Conservation (phyloP, 2,329 filamentous ascomycete genomes). For the Fusarium protoensiforme region DNA sequence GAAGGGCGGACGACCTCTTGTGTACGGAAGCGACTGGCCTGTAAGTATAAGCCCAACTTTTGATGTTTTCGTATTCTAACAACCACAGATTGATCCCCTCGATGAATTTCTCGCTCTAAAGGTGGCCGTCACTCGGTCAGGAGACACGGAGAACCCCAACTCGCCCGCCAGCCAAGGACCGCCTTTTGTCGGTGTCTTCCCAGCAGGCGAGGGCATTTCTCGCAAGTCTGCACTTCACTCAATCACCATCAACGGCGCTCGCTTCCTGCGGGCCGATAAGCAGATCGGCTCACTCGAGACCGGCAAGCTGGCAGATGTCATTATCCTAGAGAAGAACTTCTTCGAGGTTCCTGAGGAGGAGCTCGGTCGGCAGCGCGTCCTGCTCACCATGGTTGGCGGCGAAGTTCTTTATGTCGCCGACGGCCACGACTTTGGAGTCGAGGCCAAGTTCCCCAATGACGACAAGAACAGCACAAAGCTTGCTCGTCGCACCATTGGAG, state of each 20-base stretch:
- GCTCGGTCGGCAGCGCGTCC: conserved; percentile 37
- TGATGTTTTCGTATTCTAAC: neutral
- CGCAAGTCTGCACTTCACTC: conserved; percentile 33
- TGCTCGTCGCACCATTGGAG: conserved; percentile 31
- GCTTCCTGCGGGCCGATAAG: conserved; percentile 40
- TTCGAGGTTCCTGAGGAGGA: conserved; percentile 39
- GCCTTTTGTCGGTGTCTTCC: conserved; percentile 33
- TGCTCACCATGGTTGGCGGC: conserved; percentile 43
- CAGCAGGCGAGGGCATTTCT: conserved; percentile 33
- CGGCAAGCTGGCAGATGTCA: conserved; percentile 43
- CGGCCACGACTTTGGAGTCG: conserved; percentile 35
- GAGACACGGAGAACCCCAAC: conserved; percentile 41
- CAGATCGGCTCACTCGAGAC: conserved; percentile 40
- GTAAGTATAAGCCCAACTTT: conserved; percentile 18
- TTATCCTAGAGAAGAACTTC: conserved; percentile 40
- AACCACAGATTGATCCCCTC: conserved; percentile 39
- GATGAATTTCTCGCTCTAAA: conserved; percentile 44
- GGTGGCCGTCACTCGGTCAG: conserved; percentile 40
- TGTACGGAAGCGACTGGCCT: conserved; percentile 44
- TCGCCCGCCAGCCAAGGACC: conserved; percentile 37
- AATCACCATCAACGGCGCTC: conserved; percentile 39
- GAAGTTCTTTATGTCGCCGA: conserved; percentile 41
- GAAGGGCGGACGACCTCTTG: conserved; percentile 24
- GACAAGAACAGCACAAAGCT: conserved; percentile 22
- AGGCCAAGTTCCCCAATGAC: conserved; percentile 41